These are phyloP conservation scores for Aspergillus felis DNA, from an alignment of 2,329 filamentous ascomycete genomes.

Conservation along the genomic window DNA sequence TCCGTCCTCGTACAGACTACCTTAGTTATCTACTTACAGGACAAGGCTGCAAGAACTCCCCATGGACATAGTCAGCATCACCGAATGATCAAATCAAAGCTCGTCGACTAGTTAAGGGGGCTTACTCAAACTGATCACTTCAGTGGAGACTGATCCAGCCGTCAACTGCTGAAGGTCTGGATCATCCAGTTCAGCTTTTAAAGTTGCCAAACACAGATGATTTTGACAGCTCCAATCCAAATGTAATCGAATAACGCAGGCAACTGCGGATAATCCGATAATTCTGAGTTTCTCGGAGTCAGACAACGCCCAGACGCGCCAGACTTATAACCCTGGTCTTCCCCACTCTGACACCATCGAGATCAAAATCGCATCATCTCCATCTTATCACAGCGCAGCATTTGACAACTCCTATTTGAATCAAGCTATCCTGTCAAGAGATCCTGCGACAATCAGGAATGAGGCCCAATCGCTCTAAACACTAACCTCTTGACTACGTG, in stretches of 20 bases:
- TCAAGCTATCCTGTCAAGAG: neutral
- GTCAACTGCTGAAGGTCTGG: neutral
- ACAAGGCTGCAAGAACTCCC: neutral
- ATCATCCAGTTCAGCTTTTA: too few relatives aligned
- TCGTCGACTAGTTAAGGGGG: neutral
- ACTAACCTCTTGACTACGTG: neutral
- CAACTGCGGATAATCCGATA: neutral
- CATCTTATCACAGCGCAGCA: constrained; percentile 18
- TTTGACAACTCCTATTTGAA: constrained; percentile 2
- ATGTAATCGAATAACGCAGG: neutral
- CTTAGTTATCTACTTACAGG: neutral
- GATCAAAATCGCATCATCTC: constrained; percentile 33
- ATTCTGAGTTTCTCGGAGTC: neutral
- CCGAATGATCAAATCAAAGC: neutral
- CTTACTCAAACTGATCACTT: too few relatives aligned
- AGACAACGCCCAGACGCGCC: neutral
- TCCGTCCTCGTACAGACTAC: too few relatives aligned
- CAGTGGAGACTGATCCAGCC: neutral
- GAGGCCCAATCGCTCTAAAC: neutral
- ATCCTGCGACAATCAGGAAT: neutral
- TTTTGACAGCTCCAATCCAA: neutral
- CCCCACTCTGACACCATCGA: constrained; percentile 25
- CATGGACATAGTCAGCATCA: neutral
- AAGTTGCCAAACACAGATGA: neutral
- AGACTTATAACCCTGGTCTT: neutral